Conservation (phyloP, 768 basidiomycete genomes). For the Amanita phalloides region DNA sequence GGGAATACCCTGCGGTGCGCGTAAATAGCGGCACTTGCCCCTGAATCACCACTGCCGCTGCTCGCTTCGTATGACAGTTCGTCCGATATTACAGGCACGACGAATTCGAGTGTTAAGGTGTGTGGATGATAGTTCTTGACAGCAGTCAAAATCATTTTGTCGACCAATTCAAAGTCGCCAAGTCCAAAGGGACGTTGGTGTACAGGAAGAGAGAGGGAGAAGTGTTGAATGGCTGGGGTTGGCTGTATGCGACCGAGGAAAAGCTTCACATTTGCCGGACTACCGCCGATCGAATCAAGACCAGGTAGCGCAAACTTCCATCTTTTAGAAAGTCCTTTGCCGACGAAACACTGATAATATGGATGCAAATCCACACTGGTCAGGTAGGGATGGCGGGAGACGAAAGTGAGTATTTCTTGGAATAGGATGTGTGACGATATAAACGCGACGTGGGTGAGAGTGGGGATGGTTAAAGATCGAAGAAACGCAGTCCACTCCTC, state of each 20-base stretch:
- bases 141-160: constrained; percentile 2
- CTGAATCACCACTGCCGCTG: background rate
- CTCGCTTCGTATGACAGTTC: background rate
- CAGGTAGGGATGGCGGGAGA: constrained; percentile 16
- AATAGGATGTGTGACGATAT: constrained; percentile 11
- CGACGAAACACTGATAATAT: constrained; percentile 5
- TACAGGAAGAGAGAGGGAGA: constrained; percentile 10
- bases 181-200: constrained; percentile 12
- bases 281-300: constrained; percentile 13
- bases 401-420: constrained; percentile 12
- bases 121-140: constrained; percentile 4
- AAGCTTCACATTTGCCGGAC: constrained; percentile 8
- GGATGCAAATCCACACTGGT: constrained; percentile 11
- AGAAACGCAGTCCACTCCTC: constrained; percentile 12
- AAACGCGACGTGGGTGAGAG: constrained; percentile 11
- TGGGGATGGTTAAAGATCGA: constrained; percentile 12
- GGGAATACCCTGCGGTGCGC: background rate
- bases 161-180: constrained; percentile 11
- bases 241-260: constrained; percentile 9
- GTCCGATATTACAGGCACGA: constrained; percentile 8
- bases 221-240: constrained; percentile 5
- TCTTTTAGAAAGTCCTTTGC: constrained; percentile 1
- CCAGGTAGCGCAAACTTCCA: constrained; percentile 8
- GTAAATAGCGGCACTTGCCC: background rate
- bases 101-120: constrained; percentile 10